These are phyloP conservation scores for Pseudopediastrum boryanum DNA, from an alignment of 139 green algal genomes.

Conservation along the genomic window DNA sequence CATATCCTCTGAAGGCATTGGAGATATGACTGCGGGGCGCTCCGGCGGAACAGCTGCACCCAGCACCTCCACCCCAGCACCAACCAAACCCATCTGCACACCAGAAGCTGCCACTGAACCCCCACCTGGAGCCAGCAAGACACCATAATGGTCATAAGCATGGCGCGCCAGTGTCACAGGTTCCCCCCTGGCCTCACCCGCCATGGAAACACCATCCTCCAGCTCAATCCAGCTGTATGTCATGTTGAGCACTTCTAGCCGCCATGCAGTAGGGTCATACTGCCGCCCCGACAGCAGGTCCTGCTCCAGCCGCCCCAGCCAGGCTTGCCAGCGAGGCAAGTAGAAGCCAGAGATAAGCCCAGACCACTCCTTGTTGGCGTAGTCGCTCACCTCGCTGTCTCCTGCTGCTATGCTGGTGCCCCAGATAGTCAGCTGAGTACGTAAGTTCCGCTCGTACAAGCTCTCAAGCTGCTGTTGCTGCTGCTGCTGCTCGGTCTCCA, in stretches of 20 bases:
- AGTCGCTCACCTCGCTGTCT: slow-evolving; percentile 47
- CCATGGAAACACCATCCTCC: neutral
- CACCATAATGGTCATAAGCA: neutral
- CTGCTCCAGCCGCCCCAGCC: slow-evolving; percentile 40
- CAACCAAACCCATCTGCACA: too few species aligned
- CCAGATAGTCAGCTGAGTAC: slow-evolving; percentile 54
- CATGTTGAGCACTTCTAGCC: slow-evolving; percentile 39
- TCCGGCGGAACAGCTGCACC: too few species aligned
- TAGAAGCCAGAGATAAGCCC: slow-evolving; percentile 53
- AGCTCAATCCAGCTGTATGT: slow-evolving; percentile 35
- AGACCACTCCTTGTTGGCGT: slow-evolving; percentile 54
- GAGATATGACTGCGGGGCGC: too few species aligned
- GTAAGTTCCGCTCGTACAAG: slow-evolving; percentile 50
- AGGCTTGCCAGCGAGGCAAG: slow-evolving; percentile 43
- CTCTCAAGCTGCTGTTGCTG: neutral
- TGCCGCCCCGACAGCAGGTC: slow-evolving; percentile 32
- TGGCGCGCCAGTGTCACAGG: neutral
- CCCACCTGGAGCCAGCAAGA: neutral
- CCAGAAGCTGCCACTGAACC: neutral
- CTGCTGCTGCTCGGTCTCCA: neutral
- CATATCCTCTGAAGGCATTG: too few species aligned
- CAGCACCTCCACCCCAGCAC: too few species aligned
- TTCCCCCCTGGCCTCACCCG: neutral
- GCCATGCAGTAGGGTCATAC: slow-evolving; percentile 42
- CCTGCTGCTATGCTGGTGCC: slow-evolving; percentile 22